Base-by-base conservation (phyloP, 176 grass and related monocot species). In the Avena insularis region DNA sequence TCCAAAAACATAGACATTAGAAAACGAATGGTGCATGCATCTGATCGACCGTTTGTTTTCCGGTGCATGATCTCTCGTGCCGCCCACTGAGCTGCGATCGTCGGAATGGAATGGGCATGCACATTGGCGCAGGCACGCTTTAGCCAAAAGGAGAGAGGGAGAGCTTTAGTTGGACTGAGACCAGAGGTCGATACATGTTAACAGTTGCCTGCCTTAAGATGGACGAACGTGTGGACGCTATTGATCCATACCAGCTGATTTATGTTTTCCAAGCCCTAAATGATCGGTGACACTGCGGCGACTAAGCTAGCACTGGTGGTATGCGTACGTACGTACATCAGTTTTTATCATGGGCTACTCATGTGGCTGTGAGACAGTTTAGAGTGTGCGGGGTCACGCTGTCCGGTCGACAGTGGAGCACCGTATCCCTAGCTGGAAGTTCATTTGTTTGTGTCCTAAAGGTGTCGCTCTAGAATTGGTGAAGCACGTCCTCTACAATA, bases 221-320 rank as follows among this genome's bases (percentile, higher is more conserved):
- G 8, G 50, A 56, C 4, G 49, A 77, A 77, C 27, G 27, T 77
- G 45, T 81, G 79, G 45, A 58, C n/a, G 54, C 14, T 14, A 60
- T 19, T 16, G 56, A 59, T 19, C 23, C 45, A 59, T 58, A 31
- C 12, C 11, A 19, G 31, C 12, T 15, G 1, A 54, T 36, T 57
- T 76, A 19, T 38, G 38, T 27, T 33, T 5, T 38, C 23, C 16
- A 17, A 8, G 60, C 35, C 9, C 9, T 48, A 27, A 67, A 89
- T 89, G 71, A 86, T 86, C 51, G 83, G 61, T 82, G 83, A 77
- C 83, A 53, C 6, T 40, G 60, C 43, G 27, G 46, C 43, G 73
- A 77, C 57, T 90, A 69, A 69, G 36, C 36, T 38, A 38, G 50
- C 57, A 70, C 61, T 9, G 20, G 38, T 6, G 9, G 19, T 43